Evolutionary conservation across 176 grass and related monocot species (phyloP), one percentile per base, ranked within the genome.

Genomic region (Melocanna baccifera): DNA sequence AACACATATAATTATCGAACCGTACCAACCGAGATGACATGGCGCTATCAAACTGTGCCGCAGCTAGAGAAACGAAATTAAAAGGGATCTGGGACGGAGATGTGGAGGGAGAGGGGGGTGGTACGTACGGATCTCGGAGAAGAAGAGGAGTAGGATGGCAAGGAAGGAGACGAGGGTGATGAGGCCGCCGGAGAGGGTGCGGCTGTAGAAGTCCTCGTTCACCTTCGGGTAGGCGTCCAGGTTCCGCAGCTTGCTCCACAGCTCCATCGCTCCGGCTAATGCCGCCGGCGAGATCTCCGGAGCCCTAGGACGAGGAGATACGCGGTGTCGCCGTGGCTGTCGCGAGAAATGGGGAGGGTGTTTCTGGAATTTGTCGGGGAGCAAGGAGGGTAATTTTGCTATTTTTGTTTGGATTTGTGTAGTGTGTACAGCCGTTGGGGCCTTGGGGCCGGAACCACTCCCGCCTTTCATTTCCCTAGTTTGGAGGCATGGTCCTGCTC

Each of bases 161-260:
- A 99, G 67, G 62, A 91, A 93, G 65, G 97, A 96, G 66, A 94
- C 25, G 83, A 99, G 81, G 84, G 97, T 99, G 86, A 99, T 96
- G 73, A 99, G 86, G 43, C 97, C 93, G 36, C 97, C 97, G 71
- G 97, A 99, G 77, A 99, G 90, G 62, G 93, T 90, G 63, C 97
- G 91, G 83, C 88, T 96, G 88, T 99, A 99, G 91, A 99, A 99
- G 89, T 99, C 97, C 93, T 99, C 97, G 79, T 99, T 99, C 67
- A 99, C 94, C 90, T 99, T 99, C 13, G 97, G 97, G 86, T 99
- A 99, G 50, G 97, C 97, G 67, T 99, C 97, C 57, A 99, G 88
- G 69, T 87, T 99, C 67, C 91, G 82, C 53, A 99, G 88, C 84
- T 91, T 99, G 83, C 62, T 92, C 84, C 89, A 88, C 52, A 99